Evolutionary conservation across 352 stramenopile species (phyloP).

Genomic region (Globisporangium nunn): DNA sequence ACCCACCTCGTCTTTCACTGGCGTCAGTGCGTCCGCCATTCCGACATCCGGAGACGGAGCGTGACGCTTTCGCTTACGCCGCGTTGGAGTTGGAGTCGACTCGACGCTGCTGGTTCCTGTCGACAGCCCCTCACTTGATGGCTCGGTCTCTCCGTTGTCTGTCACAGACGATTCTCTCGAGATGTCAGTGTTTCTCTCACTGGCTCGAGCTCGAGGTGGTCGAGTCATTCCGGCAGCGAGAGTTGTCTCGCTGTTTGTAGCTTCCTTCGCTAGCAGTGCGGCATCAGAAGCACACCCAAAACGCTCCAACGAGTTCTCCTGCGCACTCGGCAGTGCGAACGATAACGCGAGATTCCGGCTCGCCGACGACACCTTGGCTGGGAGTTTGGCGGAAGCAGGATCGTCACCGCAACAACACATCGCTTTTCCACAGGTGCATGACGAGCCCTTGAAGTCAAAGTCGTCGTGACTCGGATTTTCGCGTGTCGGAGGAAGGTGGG

Average conservation of each 20-base stretch:
- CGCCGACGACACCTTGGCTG: slow-evolving; percentile 16
- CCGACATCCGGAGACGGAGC: slow-evolving; percentile 26
- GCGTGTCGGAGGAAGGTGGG: background rate
- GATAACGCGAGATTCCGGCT: slow-evolving; percentile 64
- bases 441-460: slow-evolving; percentile 17
- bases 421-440: slow-evolving; percentile 18
- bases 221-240: slow-evolving; percentile 2
- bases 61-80: slow-evolving; percentile 19
- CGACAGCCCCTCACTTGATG: background rate
- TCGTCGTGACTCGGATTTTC: slow-evolving; percentile 32
- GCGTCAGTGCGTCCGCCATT: background rate
- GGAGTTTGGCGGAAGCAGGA: background rate
- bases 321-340: slow-evolving; percentile 49
- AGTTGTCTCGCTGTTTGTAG: slow-evolving; percentile 11
- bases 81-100: slow-evolving; percentile 12
- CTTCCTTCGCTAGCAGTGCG: slow-evolving; percentile 21
- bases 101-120: slow-evolving; percentile 11
- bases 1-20: background rate
- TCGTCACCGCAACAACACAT: slow-evolving; percentile 12
- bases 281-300: slow-evolving; percentile 30
- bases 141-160: background rate
- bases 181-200: background rate
- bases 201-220: background rate
- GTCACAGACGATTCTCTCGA: background rate
- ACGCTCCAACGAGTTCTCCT: slow-evolving; percentile 39